These are phyloP conservation scores for Salvia splendens DNA, from an alignment of 257 asterid genomes.

Conservation along the genomic window DNA sequence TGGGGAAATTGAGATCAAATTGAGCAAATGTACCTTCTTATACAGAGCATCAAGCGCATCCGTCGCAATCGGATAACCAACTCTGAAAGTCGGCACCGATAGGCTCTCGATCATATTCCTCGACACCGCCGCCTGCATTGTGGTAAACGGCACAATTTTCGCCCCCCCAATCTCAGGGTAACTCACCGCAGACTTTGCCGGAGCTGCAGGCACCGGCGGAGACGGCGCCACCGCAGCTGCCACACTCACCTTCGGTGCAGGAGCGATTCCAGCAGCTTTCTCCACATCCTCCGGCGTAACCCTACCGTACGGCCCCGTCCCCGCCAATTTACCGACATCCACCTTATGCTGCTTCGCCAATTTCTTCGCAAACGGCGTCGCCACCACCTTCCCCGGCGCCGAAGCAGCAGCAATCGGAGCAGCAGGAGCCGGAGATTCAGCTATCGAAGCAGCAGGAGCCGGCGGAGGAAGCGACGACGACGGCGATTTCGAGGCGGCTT, in stretches of 20 bases:
- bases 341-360: constrained; percentile 45
- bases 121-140: constrained; percentile 81
- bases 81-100: constrained; percentile 74
- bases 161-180: constrained; percentile 69
- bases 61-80: constrained; percentile 63
- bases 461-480: constrained; percentile 27
- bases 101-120: constrained; percentile 80
- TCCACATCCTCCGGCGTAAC: constrained; percentile 86
- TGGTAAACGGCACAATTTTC: constrained; percentile 62
- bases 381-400: constrained; percentile 41
- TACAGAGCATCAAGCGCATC: constrained; percentile 79
- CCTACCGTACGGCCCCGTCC: constrained; percentile 87
- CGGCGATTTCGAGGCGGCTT: constrained; percentile 46
- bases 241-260: constrained; percentile 40
- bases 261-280: constrained; percentile 74
- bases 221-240: constrained; percentile 16
- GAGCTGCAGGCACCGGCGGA: constrained; percentile 38
- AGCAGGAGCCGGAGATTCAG: constrained; percentile 35
- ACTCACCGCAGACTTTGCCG: constrained; percentile 41
- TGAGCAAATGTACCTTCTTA: constrained; percentile 55
- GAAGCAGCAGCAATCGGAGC: constrained; percentile 34
- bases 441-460: constrained; percentile 36
- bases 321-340: constrained; percentile 61
- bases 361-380: constrained; percentile 65
- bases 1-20: not conserved